Percentiles rank a stretch among this genome's conserved stretches.
phyloP scores from a whole-genome alignment of 2,329 filamentous ascomycete genomes.

The Trichoderma sp. region DNA sequence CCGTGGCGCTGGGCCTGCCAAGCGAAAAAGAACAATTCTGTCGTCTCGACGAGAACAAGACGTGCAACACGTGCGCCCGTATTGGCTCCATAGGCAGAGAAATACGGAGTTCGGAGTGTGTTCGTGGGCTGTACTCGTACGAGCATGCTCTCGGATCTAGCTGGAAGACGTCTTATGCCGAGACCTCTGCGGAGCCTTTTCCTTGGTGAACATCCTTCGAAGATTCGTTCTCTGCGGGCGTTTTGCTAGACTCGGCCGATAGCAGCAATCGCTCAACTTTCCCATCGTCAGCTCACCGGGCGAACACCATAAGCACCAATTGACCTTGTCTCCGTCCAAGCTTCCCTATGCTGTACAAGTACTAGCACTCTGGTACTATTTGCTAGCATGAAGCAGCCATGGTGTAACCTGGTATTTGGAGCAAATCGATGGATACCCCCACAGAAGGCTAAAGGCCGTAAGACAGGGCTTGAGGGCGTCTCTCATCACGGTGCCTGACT shows the following conservation, averaged over 20 bases:
- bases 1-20: slow-evolving; percentile 4
- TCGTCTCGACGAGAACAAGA: not conserved
- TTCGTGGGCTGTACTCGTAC: not conserved
- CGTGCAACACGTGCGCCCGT: not conserved
- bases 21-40: not conserved
- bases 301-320: slow-evolving; percentile 14
- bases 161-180: not conserved
- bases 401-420: not conserved
- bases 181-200: slow-evolving; percentile 6
- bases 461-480: slow-evolving; percentile 2
- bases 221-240: slow-evolving; percentile 2
- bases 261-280: not conserved
- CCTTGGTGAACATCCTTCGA: not conserved
- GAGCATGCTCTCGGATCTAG: not conserved
- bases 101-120: slow-evolving; percentile 2
- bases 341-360: not conserved
- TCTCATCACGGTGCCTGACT: not conserved
- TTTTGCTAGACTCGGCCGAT: slow-evolving; percentile 3
- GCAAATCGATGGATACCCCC: slow-evolving; percentile 5
- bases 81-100: not conserved
- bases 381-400: not conserved
- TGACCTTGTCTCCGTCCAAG: not conserved
- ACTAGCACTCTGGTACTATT: not conserved
- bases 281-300: not conserved
- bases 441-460: slow-evolving; percentile 3